phyloP scores from a whole-genome alignment of 1,284 basidiomycete species.

The Ceratobasidium sp. region DNA sequence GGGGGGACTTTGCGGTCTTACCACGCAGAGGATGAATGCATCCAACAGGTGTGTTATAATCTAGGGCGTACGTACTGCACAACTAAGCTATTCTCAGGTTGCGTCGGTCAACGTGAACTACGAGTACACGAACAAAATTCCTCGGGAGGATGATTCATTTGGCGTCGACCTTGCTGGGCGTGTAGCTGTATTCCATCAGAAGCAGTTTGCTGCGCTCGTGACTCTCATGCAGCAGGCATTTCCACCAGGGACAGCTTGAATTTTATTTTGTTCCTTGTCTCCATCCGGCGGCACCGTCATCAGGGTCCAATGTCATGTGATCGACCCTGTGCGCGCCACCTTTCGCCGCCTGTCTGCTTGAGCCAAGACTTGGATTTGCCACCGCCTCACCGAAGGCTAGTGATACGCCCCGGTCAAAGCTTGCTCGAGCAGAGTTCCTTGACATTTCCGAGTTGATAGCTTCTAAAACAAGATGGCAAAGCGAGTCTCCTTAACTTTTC shows the following conservation, averaged over 20 bases:
- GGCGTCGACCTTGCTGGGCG: constrained; percentile 83
- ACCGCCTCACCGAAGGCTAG: too few species aligned
- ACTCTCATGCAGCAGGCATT: constrained; percentile 31
- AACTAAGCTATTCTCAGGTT: constrained; percentile 57
- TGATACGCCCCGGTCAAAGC: too few species aligned
- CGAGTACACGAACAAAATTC: constrained; percentile 68
- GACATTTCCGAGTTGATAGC: neutral
- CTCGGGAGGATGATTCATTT: constrained; percentile 76
- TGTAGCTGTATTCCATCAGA: constrained; percentile 69
- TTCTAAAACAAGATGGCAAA: constrained; percentile 59
- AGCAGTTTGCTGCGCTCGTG: constrained; percentile 42
- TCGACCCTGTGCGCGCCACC: neutral
- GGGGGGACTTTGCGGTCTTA: constrained; percentile 60
- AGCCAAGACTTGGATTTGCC: too few species aligned
- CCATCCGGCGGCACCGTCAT: neutral
- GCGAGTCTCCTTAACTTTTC: constrained; percentile 74
- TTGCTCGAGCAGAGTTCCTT: neutral
- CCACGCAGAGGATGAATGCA: constrained; percentile 86
- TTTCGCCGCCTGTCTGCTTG: neutral
- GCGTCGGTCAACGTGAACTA: constrained; percentile 73
- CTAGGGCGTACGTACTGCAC: constrained; percentile 1
- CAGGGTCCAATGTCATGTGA: neutral
- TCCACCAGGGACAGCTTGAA: constrained; percentile 22
- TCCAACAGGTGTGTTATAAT: constrained; percentile 66
- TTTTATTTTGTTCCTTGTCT: neutral